Base-by-base conservation (phyloP, 2,329 filamentous ascomycete species). In the Fusarium sp. region DNA sequence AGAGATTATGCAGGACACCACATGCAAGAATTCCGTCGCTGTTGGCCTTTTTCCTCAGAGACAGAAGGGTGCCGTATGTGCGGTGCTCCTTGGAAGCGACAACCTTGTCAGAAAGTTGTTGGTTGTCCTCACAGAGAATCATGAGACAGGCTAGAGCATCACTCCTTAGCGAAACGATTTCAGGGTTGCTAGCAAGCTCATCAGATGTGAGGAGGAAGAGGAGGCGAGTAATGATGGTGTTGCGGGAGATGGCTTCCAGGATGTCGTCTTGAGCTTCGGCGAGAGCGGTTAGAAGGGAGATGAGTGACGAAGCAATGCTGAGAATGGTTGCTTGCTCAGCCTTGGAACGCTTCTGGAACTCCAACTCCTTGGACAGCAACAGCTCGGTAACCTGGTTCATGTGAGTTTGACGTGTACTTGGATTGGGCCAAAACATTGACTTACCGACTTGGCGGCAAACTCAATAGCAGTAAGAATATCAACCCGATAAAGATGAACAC, bases 1-100 rank as follows among this genome's bases (percentile, higher is more conserved):
- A 92, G 39, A 92, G 81, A 71, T 92, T 92, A 79, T 93, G 91
- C 14, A 93, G 84, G 24, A 91, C 85, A 16, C 89, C 88, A 60
- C 90, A 92, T 9, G 90, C 86, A 10, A 91, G 82, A 37, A 92
- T 86, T 2, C 87, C 87, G 66, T 86, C 86, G 20, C 86, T 82
- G 33, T 83, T 87, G 37, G 82, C 83, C n/a, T 84, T 80, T 22
- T 86, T 83, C 68, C 86, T 87, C 54, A 91, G 81, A 22, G 84
- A 79, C 33, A 86, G 78, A 31, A 93, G 83, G 6, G 84, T 81
- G 18, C 87, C 85, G 69, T 90, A 88, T 77, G 86, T 87, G 24
- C 81, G 82, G 22, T 83, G 82, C 61, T 84, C 81, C 52, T 84
- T 83, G 67, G 89, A 85, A n/a, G 84, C 84, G 3, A 88, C 84